Evolutionary conservation across 352 stramenopile genomes (phyloP), one percentile per base, ranked within the genome.

Genomic region (Globisporangium megalacanthum): DNA sequence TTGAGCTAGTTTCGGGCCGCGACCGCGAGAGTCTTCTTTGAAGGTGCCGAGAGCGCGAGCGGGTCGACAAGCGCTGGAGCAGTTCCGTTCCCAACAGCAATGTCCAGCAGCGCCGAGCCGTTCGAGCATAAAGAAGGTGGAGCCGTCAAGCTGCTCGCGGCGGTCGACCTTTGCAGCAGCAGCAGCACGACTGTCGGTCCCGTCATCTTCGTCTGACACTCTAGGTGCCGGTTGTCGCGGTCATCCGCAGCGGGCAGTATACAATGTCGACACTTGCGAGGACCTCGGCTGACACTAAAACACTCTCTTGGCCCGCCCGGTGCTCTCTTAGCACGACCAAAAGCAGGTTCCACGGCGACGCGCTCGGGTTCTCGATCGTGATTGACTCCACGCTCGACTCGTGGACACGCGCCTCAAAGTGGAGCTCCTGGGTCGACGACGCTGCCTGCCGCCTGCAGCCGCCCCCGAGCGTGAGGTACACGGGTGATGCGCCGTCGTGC

Each of bases 211-310:
- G 9, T 14, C 49, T n/a, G n/a, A n/a, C n/a, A n/a, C n/a, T n/a
- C n/a, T n/a, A n/a, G n/a, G n/a, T n/a, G 4, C 39, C 29, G 37
- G 36, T 22, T 25, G n/a, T 20, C 14, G 10, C 6, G 15, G 88
- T 97, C 89, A 98, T 98, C 33, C 69, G 77, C 48, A 97, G 64
- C 0, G 92, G 93, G 29, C 56, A 77, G 39, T 96, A 98, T 4
- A 79, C 46, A 6, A 98, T 71, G 15, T 72, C 70, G 3, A 95
- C 68, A 2, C 66, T 77, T 4, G 78, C 68, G 15, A 73, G 85
- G 19, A 79, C 80, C 6, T 90, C 73, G 0, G 80, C 79, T 17
- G 84, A 80, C 19, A 98, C 86, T 5, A 79, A 49, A n/a, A 98
- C 44, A 37, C 94, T 88, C 29, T 95, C 79, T 31, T 71, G 74